Conservation (phyloP, 108 stramenopile genomes). For the Skeletonema potamos region DNA sequence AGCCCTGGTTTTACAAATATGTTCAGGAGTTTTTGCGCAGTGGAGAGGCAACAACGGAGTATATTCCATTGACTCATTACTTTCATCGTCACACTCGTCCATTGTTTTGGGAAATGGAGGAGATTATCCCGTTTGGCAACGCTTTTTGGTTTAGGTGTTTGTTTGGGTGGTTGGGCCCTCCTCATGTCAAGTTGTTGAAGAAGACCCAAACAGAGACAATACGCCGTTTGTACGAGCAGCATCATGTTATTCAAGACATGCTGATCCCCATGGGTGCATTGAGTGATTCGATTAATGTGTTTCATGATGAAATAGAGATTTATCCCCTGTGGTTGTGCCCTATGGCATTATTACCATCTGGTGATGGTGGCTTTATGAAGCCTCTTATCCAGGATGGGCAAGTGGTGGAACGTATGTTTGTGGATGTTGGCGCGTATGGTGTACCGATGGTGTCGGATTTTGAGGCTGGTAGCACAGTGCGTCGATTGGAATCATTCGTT, state of each 20-base stretch:
- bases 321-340: constrained; percentile 63
- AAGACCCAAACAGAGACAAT: constrained; percentile 41
- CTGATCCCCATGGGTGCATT: constrained; percentile 53
- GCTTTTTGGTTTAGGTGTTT: constrained; percentile 54
- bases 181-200: constrained; percentile 55
- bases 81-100: constrained; percentile 58
- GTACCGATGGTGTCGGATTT: constrained; percentile 47
- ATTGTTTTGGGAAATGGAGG: constrained; percentile 71
- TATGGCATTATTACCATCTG: constrained; percentile 23
- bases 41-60: constrained; percentile 26
- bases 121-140: constrained; percentile 67
- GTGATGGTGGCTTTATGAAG: constrained; percentile 28
- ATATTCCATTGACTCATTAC: constrained; percentile 57
- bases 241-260: constrained; percentile 59
- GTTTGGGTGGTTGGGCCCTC: constrained; percentile 60
- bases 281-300: constrained; percentile 44
- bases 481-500: constrained; percentile 32
- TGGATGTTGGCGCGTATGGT: constrained; percentile 65
- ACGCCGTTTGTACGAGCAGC: constrained; percentile 25
- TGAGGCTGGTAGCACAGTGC: constrained; percentile 35
- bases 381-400: constrained; percentile 11
- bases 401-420: constrained; percentile 46
- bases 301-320: constrained; percentile 47
- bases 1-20: constrained; percentile 67
- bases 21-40: constrained; percentile 47